A percentile compares a stretch with the other conserved stretches of the same genome.
phyloP scores from a whole-genome alignment of 2,329 filamentous ascomycete species.

The Epichloe baconii region DNA sequence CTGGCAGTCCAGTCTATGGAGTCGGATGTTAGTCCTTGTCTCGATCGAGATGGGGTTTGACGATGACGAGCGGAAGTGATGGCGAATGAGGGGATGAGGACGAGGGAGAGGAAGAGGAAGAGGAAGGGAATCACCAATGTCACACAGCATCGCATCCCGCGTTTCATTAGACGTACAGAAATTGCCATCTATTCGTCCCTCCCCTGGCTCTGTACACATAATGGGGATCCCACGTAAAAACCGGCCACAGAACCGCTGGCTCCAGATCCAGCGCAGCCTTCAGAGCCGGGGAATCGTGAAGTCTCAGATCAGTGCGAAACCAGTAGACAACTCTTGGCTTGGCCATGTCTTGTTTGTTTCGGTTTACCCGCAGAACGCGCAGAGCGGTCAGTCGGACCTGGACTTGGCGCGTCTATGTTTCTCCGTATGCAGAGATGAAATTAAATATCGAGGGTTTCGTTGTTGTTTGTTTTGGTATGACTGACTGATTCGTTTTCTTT shows the following conservation, averaged over 20 bases:
- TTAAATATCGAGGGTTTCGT: background rate
- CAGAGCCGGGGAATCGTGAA: slow-evolving; percentile 65
- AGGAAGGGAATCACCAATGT: background rate
- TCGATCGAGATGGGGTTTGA: background rate
- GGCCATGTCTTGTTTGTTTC: slow-evolving; percentile 13
- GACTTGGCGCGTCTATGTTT: background rate
- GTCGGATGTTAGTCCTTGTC: background rate
- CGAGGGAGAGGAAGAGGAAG: background rate
- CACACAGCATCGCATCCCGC: background rate
- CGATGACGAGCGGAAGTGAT: background rate
- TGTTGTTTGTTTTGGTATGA: too few species aligned
- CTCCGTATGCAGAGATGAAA: background rate
- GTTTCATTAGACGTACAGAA: slow-evolving; percentile 32
- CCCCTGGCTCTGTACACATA: slow-evolving; percentile 63
- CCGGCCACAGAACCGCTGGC: slow-evolving; percentile 55
- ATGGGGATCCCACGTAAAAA: slow-evolving; percentile 73
- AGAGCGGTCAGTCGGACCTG: background rate
- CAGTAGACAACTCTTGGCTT: slow-evolving; percentile 51
- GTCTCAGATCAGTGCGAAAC: slow-evolving; percentile 65
- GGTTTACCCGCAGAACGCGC: background rate
- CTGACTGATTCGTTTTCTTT: background rate
- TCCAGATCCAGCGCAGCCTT: slow-evolving; percentile 58
- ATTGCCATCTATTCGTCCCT: slow-evolving; percentile 63
- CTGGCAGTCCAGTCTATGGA: slow-evolving; percentile 53
- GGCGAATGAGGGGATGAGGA: background rate